phyloP scores from a whole-genome alignment of 805 yeast genomes.

The Starmerella sirachaensis region DNA sequence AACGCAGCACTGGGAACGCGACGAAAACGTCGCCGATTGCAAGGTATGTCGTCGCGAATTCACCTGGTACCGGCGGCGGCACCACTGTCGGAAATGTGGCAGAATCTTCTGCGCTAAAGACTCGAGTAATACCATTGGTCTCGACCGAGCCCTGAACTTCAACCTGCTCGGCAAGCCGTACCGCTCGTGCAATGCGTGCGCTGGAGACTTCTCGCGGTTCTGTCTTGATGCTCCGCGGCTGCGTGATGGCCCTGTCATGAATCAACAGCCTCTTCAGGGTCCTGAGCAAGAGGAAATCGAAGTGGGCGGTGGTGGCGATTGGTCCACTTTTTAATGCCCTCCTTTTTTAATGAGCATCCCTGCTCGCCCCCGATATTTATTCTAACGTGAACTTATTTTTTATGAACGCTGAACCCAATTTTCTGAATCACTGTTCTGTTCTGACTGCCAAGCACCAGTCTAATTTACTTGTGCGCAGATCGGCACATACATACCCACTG shows the following conservation, averaged over 20 bases:
- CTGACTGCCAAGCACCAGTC: too few species aligned
- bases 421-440: too few species aligned
- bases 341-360: slow-evolving; percentile 3
- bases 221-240: slow-evolving; percentile 28
- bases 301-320: slow-evolving; percentile 17
- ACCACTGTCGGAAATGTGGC: slow-evolving; percentile 80
- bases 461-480: too few species aligned
- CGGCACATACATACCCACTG: too few species aligned
- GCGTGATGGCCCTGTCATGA: slow-evolving; percentile 10
- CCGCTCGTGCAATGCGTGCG: slow-evolving; percentile 60
- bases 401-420: too few species aligned
- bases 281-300: slow-evolving; percentile 17
- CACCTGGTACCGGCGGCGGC: slow-evolving; percentile 66
- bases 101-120: slow-evolving; percentile 66
- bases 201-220: slow-evolving; percentile 45
- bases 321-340: slow-evolving; percentile 19
- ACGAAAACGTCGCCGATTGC: slow-evolving; percentile 52
- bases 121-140: slow-evolving; percentile 42
- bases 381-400: too few species aligned
- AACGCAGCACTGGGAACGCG: slow-evolving; percentile 42
- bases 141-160: slow-evolving; percentile 38
- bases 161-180: slow-evolving; percentile 56
- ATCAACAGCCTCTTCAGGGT: slow-evolving; percentile 12
- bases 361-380: not conserved
- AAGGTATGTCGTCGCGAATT: slow-evolving; percentile 55